These are phyloP conservation scores for Alternaria infectoria DNA, from an alignment of 2,329 filamentous ascomycete genomes.

Conservation along the genomic window DNA sequence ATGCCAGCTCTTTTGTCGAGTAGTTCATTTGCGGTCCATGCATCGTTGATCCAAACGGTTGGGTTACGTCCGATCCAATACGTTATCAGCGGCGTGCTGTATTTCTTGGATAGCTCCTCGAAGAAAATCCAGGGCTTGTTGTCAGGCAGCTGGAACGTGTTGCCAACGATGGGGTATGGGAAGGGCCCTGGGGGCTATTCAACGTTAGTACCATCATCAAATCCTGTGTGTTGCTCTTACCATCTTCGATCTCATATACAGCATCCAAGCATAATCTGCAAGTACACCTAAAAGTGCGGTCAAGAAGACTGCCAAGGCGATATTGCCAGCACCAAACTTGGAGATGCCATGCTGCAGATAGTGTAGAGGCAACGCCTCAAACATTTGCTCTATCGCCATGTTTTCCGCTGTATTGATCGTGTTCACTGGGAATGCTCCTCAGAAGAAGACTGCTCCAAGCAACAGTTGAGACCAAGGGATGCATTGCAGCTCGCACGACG, in stretches of 20 bases:
- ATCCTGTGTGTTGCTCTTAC: slow-evolving; percentile 27
- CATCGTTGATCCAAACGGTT: slow-evolving; percentile 54
- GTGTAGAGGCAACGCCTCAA: slow-evolving; percentile 37
- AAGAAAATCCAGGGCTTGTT: slow-evolving; percentile 66
- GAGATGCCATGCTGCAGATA: slow-evolving; percentile 41
- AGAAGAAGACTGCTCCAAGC: not conserved
- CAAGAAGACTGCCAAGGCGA: slow-evolving; percentile 29
- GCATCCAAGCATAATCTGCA: slow-evolving; percentile 58
- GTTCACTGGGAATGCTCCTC: not conserved
- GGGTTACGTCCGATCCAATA: slow-evolving; percentile 58
- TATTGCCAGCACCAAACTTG: slow-evolving; percentile 33
- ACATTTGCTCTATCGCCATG: slow-evolving; percentile 41
- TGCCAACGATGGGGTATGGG: slow-evolving; percentile 62
- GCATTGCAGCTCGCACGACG: not conserved
- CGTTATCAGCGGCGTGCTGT: slow-evolving; percentile 59
- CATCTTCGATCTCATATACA: slow-evolving; percentile 58
- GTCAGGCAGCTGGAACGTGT: slow-evolving; percentile 62
- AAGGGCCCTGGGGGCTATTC: slow-evolving; percentile 61
- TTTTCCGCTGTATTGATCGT: not conserved
- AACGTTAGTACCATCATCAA: not conserved
- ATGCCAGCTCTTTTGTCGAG: slow-evolving; percentile 60
- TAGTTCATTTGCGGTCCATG: slow-evolving; percentile 59
- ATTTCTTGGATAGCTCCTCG: slow-evolving; percentile 59
- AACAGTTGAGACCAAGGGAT: not conserved
- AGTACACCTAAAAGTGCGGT: slow-evolving; percentile 33